A percentile compares a stretch with the other conserved stretches of the same genome.
Conservation (phyloP, 768 basidiomycete genomes). For the Calocera cornea region DNA sequence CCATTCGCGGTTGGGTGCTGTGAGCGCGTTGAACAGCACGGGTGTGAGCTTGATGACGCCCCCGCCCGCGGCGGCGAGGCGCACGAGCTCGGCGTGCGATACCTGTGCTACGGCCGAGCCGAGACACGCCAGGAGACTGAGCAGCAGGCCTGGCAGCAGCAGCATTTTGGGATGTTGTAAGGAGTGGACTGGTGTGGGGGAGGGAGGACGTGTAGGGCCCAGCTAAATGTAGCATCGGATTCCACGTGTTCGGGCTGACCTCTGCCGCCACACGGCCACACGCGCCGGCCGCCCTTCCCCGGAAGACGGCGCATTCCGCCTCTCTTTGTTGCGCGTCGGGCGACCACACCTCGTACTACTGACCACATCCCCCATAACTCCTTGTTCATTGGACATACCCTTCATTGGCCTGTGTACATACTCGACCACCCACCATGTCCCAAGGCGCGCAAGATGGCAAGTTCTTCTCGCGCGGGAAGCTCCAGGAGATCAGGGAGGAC, state of each 20-base stretch:
- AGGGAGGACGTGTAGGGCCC: neutral
- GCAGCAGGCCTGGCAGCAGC: neutral
- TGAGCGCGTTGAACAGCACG: conserved; percentile 62
- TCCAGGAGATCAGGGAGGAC: conserved; percentile 69
- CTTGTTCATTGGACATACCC: neutral
- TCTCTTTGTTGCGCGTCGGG: neutral
- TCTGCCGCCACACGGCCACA: neutral
- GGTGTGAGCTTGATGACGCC: conserved; percentile 75
- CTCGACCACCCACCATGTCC: conserved; percentile 7
- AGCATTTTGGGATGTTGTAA: neutral
- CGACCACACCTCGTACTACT: neutral
- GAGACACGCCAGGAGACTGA: neutral
- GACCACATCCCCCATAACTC: neutral
- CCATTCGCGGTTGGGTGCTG: conserved; percentile 66
- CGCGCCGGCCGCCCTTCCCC: neutral
- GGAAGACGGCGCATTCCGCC: neutral
- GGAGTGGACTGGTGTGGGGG: neutral
- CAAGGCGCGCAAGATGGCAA: conserved; percentile 66
- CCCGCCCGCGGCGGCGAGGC: conserved; percentile 55
- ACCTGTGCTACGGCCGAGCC: neutral
- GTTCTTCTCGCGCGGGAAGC: conserved; percentile 84
- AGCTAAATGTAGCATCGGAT: neutral
- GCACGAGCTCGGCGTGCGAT: conserved; percentile 43
- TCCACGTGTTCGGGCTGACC: neutral
- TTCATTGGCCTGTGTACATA: conserved; percentile 2